phyloP scores from a whole-genome alignment of 164 flowering plant genomes.

The Annona squamosa region DNA sequence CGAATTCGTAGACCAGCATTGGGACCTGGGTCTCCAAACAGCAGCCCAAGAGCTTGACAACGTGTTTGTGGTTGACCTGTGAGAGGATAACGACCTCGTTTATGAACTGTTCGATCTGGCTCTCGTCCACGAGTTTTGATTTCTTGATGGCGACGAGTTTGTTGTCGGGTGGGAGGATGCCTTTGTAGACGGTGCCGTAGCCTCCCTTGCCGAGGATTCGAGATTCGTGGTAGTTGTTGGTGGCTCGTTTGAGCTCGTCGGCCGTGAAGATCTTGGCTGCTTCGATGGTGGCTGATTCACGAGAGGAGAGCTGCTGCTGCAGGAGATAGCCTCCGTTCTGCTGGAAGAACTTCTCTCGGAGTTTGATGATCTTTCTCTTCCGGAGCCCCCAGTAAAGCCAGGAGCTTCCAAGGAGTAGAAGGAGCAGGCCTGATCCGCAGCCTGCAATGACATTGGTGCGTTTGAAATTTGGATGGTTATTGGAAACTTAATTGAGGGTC shows the following conservation, averaged over 20 bases:
- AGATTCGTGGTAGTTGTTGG: constrained; percentile 3
- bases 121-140: constrained; percentile 1
- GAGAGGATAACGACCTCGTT: constrained; percentile 4
- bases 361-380: constrained; percentile 8
- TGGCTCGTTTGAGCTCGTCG: neutral
- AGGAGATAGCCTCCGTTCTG: constrained; percentile 7
- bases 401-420: neutral
- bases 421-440: neutral
- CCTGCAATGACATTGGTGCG: neutral
- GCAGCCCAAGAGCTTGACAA: constrained; percentile 34
- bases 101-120: constrained; percentile 4
- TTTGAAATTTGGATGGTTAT: no score
- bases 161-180: neutral
- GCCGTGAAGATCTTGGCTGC: neutral
- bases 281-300: neutral
- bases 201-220: neutral
- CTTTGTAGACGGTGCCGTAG: constrained; percentile 6
- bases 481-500: neutral
- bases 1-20: constrained; percentile 1
- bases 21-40: constrained; percentile 28
- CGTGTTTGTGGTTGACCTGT: constrained; percentile 39
- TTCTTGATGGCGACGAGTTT: constrained; percentile 2
- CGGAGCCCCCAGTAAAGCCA: constrained; percentile 1
- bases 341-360: constrained; percentile 7
- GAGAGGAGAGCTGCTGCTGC: neutral